These are phyloP conservation scores for Chrysopogon serrulatus DNA, from an alignment of 176 grass and related monocot species.

Conservation along the genomic window DNA sequence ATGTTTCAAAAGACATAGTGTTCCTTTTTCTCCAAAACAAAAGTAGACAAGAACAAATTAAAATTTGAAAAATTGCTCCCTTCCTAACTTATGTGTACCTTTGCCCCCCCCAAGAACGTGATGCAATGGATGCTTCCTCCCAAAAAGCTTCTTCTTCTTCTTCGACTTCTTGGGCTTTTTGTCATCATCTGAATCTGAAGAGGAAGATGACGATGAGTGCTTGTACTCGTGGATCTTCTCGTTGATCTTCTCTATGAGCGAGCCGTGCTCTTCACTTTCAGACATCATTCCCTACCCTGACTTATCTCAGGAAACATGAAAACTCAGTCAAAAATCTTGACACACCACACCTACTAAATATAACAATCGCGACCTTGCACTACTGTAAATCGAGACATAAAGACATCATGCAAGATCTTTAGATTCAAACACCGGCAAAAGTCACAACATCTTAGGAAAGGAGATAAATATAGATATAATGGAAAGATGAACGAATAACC, in stretches of 20 bases:
- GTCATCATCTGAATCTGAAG: conserved; percentile 69
- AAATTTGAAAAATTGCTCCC: not conserved
- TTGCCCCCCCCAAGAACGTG: conserved; percentile 68
- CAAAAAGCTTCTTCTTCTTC: conserved; percentile 71
- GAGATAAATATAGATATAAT: too few relatives aligned
- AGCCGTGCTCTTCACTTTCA: conserved; percentile 53
- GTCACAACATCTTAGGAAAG: not conserved
- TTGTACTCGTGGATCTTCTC: conserved; percentile 66
- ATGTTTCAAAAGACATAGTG: not conserved
- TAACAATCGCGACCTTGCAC: not conserved
- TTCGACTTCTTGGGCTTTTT: conserved; percentile 27
- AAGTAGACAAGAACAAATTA: not conserved
- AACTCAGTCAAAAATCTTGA: not conserved
- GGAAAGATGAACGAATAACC: not conserved
- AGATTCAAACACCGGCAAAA: not conserved
- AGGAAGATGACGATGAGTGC: conserved; percentile 51
- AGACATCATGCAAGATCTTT: not conserved
- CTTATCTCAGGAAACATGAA: not conserved
- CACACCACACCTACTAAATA: not conserved
- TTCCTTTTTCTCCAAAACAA: not conserved
- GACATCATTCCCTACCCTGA: conserved; percentile 58
- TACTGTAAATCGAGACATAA: not conserved
- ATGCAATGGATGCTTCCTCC: conserved; percentile 54
- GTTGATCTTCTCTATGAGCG: conserved; percentile 57
- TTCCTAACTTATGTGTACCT: conserved; percentile 22